Evolutionary conservation across 2,329 filamentous ascomycete species (phyloP), one percentile per base, ranked within the genome.

Genomic region (Ophiostoma australiae): DNA sequence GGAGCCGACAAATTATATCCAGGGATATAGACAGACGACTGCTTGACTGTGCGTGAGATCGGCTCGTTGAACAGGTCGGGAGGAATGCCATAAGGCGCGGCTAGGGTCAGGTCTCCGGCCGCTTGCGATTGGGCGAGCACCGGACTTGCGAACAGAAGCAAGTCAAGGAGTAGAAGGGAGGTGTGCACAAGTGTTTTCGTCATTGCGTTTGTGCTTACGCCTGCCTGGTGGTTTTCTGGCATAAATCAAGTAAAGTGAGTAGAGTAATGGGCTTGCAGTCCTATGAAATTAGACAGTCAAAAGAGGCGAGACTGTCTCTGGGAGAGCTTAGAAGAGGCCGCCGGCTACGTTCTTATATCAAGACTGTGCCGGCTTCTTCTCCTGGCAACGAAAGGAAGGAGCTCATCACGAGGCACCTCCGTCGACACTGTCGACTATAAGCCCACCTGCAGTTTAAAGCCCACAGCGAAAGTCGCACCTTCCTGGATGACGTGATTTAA

Each of bases 1-100:
- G 71, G 71, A 11, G 69, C 69, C 17, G 71, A 71, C 27, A 72
- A 20, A 39, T 72, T 71, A 61, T 72, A 72, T 17, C 71, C 71
- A 37, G 69, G 61, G 6, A 71, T 58, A 27, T 55, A 69, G 37
- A 71, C 69, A 39, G 69, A 63, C 37, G 69, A 69, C 44, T 69
- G 67, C 37, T n/a, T 35, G 15, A 55, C 69, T 11, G 61, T 41
- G 67, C 31, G 69, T 23, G 70, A 33, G n/a, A 55, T 72, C 4
- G 67, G 69, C 15, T 67, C 4, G 23, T 67, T 61, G 17, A 71
- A 71, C 13, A 65, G 17, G 3, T 31, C 71, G 1, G 67, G 71
- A 17, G 58, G 58, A 1, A 71, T 70, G 61, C 61, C 69, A 48
- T 72, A 70, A 3, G 69, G 69, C 4, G 69, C 69, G 1, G 69